Conservation (phyloP, 2,329 filamentous ascomycete species). For the Diaporthe sp. region DNA sequence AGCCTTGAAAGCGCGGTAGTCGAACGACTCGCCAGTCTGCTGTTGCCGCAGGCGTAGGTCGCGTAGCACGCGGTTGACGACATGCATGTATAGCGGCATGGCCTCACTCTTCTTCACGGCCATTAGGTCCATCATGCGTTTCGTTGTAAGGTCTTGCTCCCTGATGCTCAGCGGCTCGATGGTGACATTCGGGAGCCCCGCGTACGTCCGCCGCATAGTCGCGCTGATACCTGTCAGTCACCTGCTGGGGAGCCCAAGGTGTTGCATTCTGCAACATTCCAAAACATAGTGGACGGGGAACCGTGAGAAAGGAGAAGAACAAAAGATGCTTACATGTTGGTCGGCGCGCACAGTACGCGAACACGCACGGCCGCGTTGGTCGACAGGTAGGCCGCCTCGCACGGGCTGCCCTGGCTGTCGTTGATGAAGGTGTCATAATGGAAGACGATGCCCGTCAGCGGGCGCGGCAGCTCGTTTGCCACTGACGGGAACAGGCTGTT, state of each 20-base stretch:
- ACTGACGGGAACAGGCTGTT: slow-evolving; percentile 62
- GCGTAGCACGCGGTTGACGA: slow-evolving; percentile 65
- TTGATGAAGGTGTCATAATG: slow-evolving; percentile 70
- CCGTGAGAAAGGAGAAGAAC: too few species aligned
- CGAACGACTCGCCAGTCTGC: slow-evolving; percentile 48
- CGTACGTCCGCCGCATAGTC: slow-evolving; percentile 54
- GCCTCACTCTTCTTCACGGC: slow-evolving; percentile 53
- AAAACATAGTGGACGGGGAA: too few species aligned
- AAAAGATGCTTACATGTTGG: too few species aligned
- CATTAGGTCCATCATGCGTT: slow-evolving; percentile 70
- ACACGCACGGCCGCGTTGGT: slow-evolving; percentile 56
- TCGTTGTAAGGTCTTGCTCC: slow-evolving; percentile 58
- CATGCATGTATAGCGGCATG: slow-evolving; percentile 68
- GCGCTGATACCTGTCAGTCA: too few species aligned
- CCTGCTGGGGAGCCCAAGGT: too few species aligned
- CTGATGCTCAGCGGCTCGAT: slow-evolving; percentile 57
- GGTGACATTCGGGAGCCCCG: slow-evolving; percentile 51
- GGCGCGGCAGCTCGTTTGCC: slow-evolving; percentile 57
- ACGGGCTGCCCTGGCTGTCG: slow-evolving; percentile 59
- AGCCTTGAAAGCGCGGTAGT: slow-evolving; percentile 60
- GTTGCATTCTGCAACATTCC: too few species aligned
- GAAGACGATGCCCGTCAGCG: slow-evolving; percentile 71
- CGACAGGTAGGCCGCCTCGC: slow-evolving; percentile 69
- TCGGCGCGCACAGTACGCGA: slow-evolving; percentile 64
- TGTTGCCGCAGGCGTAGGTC: slow-evolving; percentile 63